Conservation (phyloP, 371 early-diverging fungal genomes). For the Mortierella sp. region DNA sequence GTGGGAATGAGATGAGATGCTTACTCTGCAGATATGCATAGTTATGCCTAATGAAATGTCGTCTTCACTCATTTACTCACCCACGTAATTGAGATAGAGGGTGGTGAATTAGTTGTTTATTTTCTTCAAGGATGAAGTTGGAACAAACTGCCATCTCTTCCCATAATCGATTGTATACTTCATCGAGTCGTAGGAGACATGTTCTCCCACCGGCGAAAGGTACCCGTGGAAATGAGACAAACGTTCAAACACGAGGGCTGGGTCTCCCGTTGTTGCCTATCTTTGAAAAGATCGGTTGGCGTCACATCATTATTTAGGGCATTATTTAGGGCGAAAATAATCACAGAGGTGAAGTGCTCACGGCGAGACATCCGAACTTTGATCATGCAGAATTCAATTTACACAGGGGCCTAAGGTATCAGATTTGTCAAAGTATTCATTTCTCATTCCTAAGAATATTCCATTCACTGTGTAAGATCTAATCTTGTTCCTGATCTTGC, state of each 20-base stretch:
- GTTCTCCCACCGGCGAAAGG: background rate
- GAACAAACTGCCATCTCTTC: background rate
- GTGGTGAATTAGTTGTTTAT: background rate
- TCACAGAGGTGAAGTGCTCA: too few species aligned
- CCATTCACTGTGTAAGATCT: too few species aligned
- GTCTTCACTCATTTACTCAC: background rate
- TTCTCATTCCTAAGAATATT: too few species aligned
- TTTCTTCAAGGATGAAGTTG: background rate
- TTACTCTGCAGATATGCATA: too few species aligned
- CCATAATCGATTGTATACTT: background rate
- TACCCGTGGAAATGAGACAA: background rate
- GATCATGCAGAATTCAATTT: too few species aligned
- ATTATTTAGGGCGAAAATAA: too few species aligned
- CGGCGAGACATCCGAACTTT: too few species aligned
- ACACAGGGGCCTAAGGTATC: too few species aligned
- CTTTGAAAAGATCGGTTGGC: conserved; percentile 3
- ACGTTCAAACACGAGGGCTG: background rate
- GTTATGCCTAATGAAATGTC: too few species aligned
- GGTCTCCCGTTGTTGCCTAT: conserved; percentile 1
- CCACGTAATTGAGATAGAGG: background rate
- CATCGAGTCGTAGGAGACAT: background rate
- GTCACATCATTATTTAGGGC: background rate
- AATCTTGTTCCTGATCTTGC: too few species aligned
- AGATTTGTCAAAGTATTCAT: too few species aligned
- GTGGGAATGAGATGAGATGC: too few species aligned